Evolutionary conservation across 2,329 filamentous ascomycete genomes (phyloP).

Genomic region (Diplocarpon mali): DNA sequence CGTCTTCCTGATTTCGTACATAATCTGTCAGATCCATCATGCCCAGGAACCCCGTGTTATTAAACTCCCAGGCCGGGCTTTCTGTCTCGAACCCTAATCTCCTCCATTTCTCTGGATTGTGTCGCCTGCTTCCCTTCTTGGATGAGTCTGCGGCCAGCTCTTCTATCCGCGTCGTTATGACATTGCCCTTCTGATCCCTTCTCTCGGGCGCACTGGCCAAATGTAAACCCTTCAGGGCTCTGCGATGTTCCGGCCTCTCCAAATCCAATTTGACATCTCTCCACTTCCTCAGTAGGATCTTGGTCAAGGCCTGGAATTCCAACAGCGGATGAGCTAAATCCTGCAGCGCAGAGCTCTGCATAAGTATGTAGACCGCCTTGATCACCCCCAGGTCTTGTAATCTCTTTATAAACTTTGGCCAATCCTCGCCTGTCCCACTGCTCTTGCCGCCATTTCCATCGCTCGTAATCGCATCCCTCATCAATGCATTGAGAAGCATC

Average conservation of each 20-base stretch:
- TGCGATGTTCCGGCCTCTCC: slow-evolving; percentile 77
- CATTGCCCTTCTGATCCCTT: slow-evolving; percentile 27
- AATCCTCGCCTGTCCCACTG: slow-evolving; percentile 51
- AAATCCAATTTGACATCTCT: slow-evolving; percentile 73
- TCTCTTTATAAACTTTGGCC: slow-evolving; percentile 90
- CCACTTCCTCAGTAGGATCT: slow-evolving; percentile 81
- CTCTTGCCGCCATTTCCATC: slow-evolving; percentile 42
- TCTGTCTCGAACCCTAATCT: slow-evolving; percentile 86
- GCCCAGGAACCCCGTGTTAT: slow-evolving; percentile 74
- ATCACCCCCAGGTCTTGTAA: slow-evolving; percentile 90
- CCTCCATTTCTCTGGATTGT: slow-evolving; percentile 88
- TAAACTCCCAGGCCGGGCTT: slow-evolving; percentile 76
- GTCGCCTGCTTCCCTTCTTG: slow-evolving; percentile 52
- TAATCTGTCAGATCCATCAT: slow-evolving; percentile 98
- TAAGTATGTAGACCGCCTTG: slow-evolving; percentile 79
- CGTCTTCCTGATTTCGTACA: slow-evolving; percentile 81
- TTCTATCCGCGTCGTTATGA: slow-evolving; percentile 20
- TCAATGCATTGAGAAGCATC: slow-evolving; percentile 89
- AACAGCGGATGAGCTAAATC: slow-evolving; percentile 82
- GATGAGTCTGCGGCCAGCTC: slow-evolving; percentile 31
- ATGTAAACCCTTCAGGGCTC: slow-evolving; percentile 67
- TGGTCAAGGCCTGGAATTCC: slow-evolving; percentile 88
- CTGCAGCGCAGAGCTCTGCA: slow-evolving; percentile 87
- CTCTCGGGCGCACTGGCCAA: slow-evolving; percentile 65
- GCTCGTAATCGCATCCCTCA: slow-evolving; percentile 77